Conservation (phyloP, 495 filamentous ascomycete species). For the Aspergillus olivimuriae region DNA sequence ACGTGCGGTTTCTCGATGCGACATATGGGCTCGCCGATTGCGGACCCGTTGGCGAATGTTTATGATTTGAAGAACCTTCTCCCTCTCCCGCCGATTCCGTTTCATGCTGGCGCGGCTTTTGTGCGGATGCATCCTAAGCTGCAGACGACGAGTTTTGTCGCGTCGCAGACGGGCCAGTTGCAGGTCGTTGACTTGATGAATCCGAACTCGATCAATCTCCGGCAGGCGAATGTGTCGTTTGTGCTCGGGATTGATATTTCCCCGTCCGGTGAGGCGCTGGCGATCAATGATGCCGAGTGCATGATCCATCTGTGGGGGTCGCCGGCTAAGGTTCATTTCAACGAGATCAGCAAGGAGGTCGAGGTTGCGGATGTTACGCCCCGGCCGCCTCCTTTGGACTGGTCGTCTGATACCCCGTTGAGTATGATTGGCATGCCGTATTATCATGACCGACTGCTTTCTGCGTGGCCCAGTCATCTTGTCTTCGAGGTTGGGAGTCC, state of each 20-base stretch:
- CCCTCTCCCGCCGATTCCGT: conserved; percentile 82
- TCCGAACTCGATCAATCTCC: conserved; percentile 78
- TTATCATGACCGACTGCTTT: conserved; percentile 81
- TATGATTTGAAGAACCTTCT: conserved; percentile 85
- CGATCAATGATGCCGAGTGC: conserved; percentile 70
- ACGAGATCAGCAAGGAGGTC: conserved; percentile 70
- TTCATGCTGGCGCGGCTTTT: conserved; percentile 84
- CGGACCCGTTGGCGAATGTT: conserved; percentile 87
- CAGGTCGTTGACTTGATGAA: conserved; percentile 96
- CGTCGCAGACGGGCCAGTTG: conserved; percentile 82
- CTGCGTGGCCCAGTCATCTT: conserved; percentile 81
- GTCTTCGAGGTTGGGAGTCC: conserved; percentile 78
- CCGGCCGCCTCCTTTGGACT: conserved; percentile 49
- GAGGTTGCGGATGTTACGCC: conserved; percentile 66
- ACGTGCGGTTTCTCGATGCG: conserved; percentile 90
- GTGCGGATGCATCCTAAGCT: conserved; percentile 93
- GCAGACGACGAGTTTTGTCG: conserved; percentile 85
- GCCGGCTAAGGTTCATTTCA: conserved; percentile 80
- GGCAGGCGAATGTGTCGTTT: conserved; percentile 73
- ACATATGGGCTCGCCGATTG: conserved; percentile 55
- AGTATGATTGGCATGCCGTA: conserved; percentile 87
- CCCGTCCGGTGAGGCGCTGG: conserved; percentile 83
- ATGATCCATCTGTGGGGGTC: conserved; percentile 89
- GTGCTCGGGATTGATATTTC: conserved; percentile 78
- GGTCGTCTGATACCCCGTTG: conserved; percentile 71